phyloP scores from a whole-genome alignment of 78 protist genomes.

The Neovahlkampfia damariscottae region DNA sequence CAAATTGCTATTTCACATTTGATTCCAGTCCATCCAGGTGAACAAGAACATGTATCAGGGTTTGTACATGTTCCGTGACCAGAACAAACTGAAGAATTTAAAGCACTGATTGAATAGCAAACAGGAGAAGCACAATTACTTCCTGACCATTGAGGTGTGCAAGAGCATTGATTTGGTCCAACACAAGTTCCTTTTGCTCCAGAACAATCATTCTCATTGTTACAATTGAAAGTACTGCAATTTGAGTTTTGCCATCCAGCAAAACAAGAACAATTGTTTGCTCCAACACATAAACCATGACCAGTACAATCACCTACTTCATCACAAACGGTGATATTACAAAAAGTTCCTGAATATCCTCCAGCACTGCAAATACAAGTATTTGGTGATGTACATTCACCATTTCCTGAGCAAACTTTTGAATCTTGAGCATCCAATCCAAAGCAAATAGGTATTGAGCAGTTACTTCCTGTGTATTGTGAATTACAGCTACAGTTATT shows the following conservation, averaged over 20 bases:
- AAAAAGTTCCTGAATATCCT: not conserved
- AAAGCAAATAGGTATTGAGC: not conserved
- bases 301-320: not conserved
- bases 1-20: not conserved
- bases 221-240: too few relatives aligned
- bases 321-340: not conserved
- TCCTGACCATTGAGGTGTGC: too few relatives aligned
- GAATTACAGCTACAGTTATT: not conserved
- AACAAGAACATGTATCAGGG: not conserved
- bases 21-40: not conserved
- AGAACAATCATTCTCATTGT: not conserved
- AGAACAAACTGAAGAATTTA: not conserved
- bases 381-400: not conserved
- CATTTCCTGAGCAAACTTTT: not conserved
- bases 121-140: not conserved
- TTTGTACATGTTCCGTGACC: not conserved
- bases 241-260: too few relatives aligned
- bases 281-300: not conserved
- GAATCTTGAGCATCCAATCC: not conserved
- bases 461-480: not conserved
- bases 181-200: slow-evolving; percentile 1
- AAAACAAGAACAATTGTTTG: not conserved
- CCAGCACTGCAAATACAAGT: not conserved
- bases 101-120: not conserved
- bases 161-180: not conserved